These are phyloP conservation scores for Blastocystis sp. DNA, from an alignment of 352 stramenopile species.

Conservation along the genomic window DNA sequence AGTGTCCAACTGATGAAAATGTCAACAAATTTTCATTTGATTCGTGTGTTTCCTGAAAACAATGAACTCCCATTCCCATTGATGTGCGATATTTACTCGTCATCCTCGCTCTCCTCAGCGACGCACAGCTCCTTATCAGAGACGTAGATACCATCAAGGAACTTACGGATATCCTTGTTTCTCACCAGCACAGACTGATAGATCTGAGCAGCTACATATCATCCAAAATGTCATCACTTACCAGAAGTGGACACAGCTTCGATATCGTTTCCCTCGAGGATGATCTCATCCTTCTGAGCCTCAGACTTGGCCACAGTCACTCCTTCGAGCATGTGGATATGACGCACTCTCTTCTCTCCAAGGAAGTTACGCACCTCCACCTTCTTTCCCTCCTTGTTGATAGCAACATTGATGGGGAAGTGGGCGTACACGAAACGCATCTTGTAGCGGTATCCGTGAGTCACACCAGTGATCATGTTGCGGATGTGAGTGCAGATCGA, in stretches of 20 bases:
- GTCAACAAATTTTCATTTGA: constrained; percentile 2
- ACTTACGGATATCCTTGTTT: too few relatives aligned
- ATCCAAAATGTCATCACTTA: not conserved
- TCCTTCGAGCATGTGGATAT: constrained; percentile 82
- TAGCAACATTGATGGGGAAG: constrained; percentile 98
- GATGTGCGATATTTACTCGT: not conserved
- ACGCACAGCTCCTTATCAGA: constrained; percentile 74
- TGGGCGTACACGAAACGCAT: constrained; percentile 98
- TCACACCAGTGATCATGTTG: too few relatives aligned
- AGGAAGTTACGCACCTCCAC: constrained; percentile 99
- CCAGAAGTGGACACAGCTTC: constrained; percentile 78
- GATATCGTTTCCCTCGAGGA: constrained; percentile 93
- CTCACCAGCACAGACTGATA: constrained; percentile 64
- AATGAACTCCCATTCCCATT: constrained; percentile 32
- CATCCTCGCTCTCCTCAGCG: constrained; percentile 30
- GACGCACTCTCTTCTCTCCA: constrained; percentile 93
- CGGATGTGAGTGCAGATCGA: too few relatives aligned
- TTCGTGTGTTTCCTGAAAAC: constrained; percentile 18
- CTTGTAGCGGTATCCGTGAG: too few relatives aligned
- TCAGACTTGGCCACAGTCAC: too few relatives aligned
- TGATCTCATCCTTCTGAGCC: constrained; percentile 98
- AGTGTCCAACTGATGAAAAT: not conserved
- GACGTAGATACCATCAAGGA: constrained; percentile 99
- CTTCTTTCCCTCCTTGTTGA: constrained; percentile 76
- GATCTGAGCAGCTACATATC: not conserved